These are phyloP conservation scores for Cupressus sempervirens DNA, from an alignment of 75 land plant species.

Conservation along the genomic window DNA sequence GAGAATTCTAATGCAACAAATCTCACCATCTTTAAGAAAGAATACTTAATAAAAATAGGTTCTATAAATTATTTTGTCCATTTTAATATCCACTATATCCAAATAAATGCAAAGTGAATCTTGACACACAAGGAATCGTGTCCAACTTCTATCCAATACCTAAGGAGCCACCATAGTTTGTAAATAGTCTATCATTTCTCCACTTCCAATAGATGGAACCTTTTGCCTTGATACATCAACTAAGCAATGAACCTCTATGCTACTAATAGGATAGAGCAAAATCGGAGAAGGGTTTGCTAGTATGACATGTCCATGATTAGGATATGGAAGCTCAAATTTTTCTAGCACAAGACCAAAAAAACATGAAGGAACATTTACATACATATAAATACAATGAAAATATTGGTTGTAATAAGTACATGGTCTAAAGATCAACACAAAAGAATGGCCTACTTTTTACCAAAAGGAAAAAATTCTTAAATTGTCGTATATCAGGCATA, in stretches of 20 bases:
- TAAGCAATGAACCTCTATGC: too few relatives aligned
- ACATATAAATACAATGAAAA: slow-evolving; percentile 15
- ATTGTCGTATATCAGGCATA: too few relatives aligned
- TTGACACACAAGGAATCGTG: neutral
- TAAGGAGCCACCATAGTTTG: slow-evolving; percentile 80
- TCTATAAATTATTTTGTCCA: neutral
- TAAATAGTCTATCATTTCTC: slow-evolving; percentile 81
- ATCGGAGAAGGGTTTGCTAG: too few relatives aligned
- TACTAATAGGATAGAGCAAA: too few relatives aligned
- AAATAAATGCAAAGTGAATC: neutral
- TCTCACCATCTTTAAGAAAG: too few relatives aligned
- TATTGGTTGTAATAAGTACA: neutral
- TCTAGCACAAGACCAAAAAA: slow-evolving; percentile 90
- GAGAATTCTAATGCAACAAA: too few relatives aligned
- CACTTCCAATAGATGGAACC: slow-evolving; percentile 77
- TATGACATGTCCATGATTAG: too few relatives aligned
- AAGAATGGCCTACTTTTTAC: too few relatives aligned
- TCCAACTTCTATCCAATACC: slow-evolving; percentile 28
- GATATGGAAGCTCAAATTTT: slow-evolving; percentile 84
- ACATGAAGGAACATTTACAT: slow-evolving; percentile 87
- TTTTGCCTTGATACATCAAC: too few relatives aligned
- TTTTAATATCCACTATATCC: neutral
- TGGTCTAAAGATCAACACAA: neutral
- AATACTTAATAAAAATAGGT: neutral
- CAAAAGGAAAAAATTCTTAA: too few relatives aligned